These are phyloP conservation scores for Termitomyces bulborhizus DNA, from an alignment of 768 basidiomycete species.

Conservation along the genomic window DNA sequence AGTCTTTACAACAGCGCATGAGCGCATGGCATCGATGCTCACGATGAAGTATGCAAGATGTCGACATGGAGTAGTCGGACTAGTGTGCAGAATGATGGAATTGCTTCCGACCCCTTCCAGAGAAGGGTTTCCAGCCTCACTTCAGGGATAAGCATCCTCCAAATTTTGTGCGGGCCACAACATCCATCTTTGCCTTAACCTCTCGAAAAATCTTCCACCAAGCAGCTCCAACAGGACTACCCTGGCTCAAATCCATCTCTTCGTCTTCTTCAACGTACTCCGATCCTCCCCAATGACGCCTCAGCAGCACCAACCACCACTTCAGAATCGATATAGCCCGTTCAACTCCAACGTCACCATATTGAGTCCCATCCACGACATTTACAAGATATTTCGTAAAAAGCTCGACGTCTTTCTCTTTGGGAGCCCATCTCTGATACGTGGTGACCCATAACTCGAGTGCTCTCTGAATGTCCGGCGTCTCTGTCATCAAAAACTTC, in stretches of 20 bases:
- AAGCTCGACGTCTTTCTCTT: conserved; percentile 66
- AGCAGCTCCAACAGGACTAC: conserved; percentile 47
- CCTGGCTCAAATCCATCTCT: conserved; percentile 22
- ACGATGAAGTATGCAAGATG: too few species aligned
- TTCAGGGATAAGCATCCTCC: conserved; percentile 64
- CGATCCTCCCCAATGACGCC: conserved; percentile 55
- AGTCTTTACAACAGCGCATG: too few species aligned
- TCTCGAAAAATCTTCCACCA: conserved; percentile 82
- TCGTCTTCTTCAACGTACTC: conserved; percentile 38
- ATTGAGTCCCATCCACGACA: conserved; percentile 50
- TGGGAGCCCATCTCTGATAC: conserved; percentile 58
- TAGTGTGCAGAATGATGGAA: background rate
- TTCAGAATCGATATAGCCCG: conserved; percentile 65
- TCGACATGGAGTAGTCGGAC: too few species aligned
- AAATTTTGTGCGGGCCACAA: conserved; percentile 58
- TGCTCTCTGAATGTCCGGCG: conserved; percentile 65
- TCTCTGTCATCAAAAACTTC: conserved; percentile 54
- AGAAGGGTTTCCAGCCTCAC: conserved; percentile 21
- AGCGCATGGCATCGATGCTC: background rate
- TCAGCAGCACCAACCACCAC: conserved; percentile 76
- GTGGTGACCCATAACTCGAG: conserved; percentile 73
- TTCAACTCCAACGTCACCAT: conserved; percentile 58
- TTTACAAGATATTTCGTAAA: conserved; percentile 69
- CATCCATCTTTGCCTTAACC: conserved; percentile 63
- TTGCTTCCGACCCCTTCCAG: background rate